These are phyloP conservation scores for Boechera stricta DNA, from an alignment of 345 rosid species.

Conservation along the genomic window DNA sequence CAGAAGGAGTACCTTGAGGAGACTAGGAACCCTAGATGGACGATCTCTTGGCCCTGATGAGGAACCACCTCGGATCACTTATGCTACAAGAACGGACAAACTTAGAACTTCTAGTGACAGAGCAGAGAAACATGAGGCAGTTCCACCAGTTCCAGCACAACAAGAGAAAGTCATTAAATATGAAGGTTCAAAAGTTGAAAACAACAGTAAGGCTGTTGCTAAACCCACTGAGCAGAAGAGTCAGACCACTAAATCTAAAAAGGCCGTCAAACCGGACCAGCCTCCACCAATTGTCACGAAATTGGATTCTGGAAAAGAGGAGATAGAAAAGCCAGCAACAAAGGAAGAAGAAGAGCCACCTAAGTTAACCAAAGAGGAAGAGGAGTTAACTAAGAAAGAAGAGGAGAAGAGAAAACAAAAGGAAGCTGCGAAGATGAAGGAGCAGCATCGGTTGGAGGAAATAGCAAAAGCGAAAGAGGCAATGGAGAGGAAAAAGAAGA, in stretches of 20 bases:
- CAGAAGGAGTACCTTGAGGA: conserved; percentile 63
- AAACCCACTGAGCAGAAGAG: conserved; percentile 55
- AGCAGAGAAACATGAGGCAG: conserved; percentile 42
- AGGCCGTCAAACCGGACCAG: conserved; percentile 48
- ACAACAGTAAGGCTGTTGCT: conserved; percentile 34
- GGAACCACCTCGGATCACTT: conserved; percentile 58
- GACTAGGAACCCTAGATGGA: conserved; percentile 80
- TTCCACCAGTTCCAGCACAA: conserved; percentile 42
- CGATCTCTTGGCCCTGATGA: conserved; percentile 89
- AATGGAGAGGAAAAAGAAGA: conserved; percentile 73
- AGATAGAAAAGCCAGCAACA: conserved; percentile 49
- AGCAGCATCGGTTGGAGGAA: conserved; percentile 74
- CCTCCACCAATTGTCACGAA: conserved; percentile 37
- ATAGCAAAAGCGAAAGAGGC: conserved; percentile 84
- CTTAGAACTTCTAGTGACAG: conserved; percentile 46
- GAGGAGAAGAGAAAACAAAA: conserved; percentile 73
- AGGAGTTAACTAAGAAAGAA: conserved; percentile 71
- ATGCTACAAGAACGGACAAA: conserved; percentile 46
- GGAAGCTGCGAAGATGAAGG: conserved; percentile 66
- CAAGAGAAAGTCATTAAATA: conserved; percentile 41
- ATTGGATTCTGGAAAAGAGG: conserved; percentile 50
- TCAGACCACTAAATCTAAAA: conserved; percentile 50
- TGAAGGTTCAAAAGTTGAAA: conserved; percentile 50
- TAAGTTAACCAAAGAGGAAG: conserved; percentile 70
- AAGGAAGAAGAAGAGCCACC: conserved; percentile 54